These are phyloP conservation scores for Podaxis rugospora DNA, from an alignment of 768 basidiomycete genomes.

Conservation along the genomic window DNA sequence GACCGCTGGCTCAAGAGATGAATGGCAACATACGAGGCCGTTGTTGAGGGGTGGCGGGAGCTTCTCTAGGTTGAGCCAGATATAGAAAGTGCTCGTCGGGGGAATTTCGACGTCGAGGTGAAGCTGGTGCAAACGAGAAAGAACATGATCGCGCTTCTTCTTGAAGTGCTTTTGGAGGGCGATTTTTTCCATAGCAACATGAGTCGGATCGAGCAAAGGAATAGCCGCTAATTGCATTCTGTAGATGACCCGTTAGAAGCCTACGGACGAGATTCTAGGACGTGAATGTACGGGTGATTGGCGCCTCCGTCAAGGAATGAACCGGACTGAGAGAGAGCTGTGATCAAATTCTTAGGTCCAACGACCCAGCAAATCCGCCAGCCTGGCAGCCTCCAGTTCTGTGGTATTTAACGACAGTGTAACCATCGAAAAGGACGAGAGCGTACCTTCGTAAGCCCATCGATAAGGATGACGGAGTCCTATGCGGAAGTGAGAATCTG, in stretches of 20 bases:
- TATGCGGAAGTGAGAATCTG: constrained; percentile 16
- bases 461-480: constrained; percentile 83
- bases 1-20: neutral
- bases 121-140: constrained; percentile 73
- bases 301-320: constrained; percentile 95
- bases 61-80: constrained; percentile 85
- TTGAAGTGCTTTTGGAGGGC: constrained; percentile 91
- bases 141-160: constrained; percentile 85
- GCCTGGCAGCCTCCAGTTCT: constrained; percentile 95
- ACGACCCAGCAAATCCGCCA: constrained; percentile 95
- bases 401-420: constrained; percentile 2
- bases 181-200: constrained; percentile 68
- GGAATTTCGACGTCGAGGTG: constrained; percentile 74
- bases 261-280: neutral
- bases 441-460: constrained; percentile 84
- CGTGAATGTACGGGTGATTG: constrained; percentile 72
- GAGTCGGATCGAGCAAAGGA: constrained; percentile 69
- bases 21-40: constrained; percentile 53
- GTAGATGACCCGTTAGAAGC: neutral
- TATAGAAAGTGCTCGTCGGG: constrained; percentile 85
- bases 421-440: neutral
- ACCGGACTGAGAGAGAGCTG: constrained; percentile 88
- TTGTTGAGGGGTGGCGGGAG: constrained; percentile 83
- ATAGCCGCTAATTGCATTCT: constrained; percentile 88
- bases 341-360: constrained; percentile 84